These are phyloP conservation scores for Fusarium sp. DNA, from an alignment of 2,329 filamentous ascomycete genomes.

Conservation along the genomic window DNA sequence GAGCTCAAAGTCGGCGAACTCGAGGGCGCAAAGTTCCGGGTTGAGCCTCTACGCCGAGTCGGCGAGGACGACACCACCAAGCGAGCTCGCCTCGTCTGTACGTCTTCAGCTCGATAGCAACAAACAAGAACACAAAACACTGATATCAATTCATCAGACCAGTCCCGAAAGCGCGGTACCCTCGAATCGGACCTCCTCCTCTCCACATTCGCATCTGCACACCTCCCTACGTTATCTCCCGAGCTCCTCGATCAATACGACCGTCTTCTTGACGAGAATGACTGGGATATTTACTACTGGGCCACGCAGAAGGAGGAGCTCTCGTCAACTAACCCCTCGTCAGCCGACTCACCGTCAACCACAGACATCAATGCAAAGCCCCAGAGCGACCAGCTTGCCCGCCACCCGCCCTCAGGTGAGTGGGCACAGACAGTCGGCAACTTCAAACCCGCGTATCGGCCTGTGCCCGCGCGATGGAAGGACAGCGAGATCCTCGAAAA, in stretches of 20 bases:
- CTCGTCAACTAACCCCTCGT: slow-evolving; percentile 53
- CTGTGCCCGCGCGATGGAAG: slow-evolving; percentile 86
- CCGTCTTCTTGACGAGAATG: slow-evolving; percentile 95
- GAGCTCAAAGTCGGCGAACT: slow-evolving; percentile 88
- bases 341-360: slow-evolving; percentile 32
- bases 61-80: slow-evolving; percentile 88
- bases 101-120: slow-evolving; percentile 43
- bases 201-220: slow-evolving; percentile 87
- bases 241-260: slow-evolving; percentile 86
- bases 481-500: slow-evolving; percentile 80
- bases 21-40: slow-evolving; percentile 83
- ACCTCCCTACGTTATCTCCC: slow-evolving; percentile 77
- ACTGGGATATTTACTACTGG: slow-evolving; percentile 99
- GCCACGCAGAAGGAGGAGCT: slow-evolving; percentile 79
- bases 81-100: slow-evolving; percentile 81
- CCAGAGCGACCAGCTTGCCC: slow-evolving; percentile 47
- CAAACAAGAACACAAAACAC: not conserved
- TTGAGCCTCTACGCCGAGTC: slow-evolving; percentile 85
- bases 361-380: slow-evolving; percentile 30
- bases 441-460: slow-evolving; percentile 92
- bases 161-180: slow-evolving; percentile 94
- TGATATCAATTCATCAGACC: slow-evolving; percentile 61
- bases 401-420: slow-evolving; percentile 68
- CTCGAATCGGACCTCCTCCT: slow-evolving; percentile 96
- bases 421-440: slow-evolving; percentile 97